These are phyloP conservation scores for Cladobotryum mycophilum DNA, from an alignment of 2,329 filamentous ascomycete genomes.

Conservation along the genomic window DNA sequence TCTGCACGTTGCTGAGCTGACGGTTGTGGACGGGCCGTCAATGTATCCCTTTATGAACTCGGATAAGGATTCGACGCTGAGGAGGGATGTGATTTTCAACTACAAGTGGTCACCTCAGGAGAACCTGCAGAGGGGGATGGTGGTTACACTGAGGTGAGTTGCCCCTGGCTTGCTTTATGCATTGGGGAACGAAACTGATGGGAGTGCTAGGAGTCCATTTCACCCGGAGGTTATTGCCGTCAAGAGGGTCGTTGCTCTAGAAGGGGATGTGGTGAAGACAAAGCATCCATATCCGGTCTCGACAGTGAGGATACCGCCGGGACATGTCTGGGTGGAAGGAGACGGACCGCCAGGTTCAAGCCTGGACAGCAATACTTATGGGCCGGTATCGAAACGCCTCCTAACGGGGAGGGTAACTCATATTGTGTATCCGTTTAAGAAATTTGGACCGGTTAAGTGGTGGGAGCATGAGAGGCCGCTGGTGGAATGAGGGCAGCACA, in stretches of 20 bases:
- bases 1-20: conserved; percentile 52
- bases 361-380: conserved; percentile 84
- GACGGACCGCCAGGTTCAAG: conserved; percentile 68
- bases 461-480: conserved; percentile 41
- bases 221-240: conserved; percentile 64
- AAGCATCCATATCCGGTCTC: conserved; percentile 51
- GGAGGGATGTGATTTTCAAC: conserved; percentile 51
- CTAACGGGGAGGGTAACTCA: conserved; percentile 69
- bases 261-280: conserved; percentile 70
- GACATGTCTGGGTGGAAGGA: conserved; percentile 93
- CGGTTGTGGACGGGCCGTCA: conserved; percentile 53
- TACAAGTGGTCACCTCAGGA: conserved; percentile 53
- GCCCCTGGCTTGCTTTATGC: background rate
- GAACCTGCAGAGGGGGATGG: conserved; percentile 62
- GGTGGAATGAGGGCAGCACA: conserved; percentile 8
- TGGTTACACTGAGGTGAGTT: conserved; percentile 62
- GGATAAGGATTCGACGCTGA: conserved; percentile 50
- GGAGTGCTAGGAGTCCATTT: conserved; percentile 55
- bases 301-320: conserved; percentile 62
- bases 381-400: conserved; percentile 69
- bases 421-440: conserved; percentile 62
- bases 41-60: conserved; percentile 76
- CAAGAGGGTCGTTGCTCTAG: conserved; percentile 77
- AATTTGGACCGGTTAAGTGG: conserved; percentile 53
- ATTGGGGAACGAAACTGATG: background rate